Percentiles rank a stretch among this genome's conserved stretches.
Evolutionary conservation across 2,329 filamentous ascomycete genomes (phyloP).

Genomic region (Exophiala mesophila): DNA sequence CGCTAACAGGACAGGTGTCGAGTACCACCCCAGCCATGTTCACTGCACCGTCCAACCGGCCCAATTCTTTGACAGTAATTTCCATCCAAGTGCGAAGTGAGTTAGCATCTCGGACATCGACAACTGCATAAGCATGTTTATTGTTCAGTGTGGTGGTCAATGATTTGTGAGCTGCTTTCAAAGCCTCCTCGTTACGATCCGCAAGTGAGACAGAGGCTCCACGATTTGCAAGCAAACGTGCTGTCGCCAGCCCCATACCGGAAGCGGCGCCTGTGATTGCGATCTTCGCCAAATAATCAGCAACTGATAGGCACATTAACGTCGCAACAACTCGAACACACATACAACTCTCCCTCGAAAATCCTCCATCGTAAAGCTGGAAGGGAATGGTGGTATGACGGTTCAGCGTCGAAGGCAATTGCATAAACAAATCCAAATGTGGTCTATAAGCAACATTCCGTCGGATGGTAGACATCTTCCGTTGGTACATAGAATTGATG

Average conservation of each 20-base stretch:
- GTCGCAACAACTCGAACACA: neutral
- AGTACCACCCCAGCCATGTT: slow-evolving; percentile 23
- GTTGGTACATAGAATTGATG: no score
- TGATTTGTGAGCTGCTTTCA: slow-evolving; percentile 35
- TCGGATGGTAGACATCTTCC: no score
- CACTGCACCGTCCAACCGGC: slow-evolving; percentile 15
- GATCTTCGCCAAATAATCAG: slow-evolving; percentile 28
- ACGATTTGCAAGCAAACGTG: slow-evolving; percentile 40
- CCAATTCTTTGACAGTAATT: slow-evolving; percentile 9
- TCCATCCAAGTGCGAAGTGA: slow-evolving; percentile 14
- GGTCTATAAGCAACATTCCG: no score
- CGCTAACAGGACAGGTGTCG: slow-evolving; percentile 24
- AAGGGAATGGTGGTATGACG: no score
- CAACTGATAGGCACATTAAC: neutral
- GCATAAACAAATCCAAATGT: no score
- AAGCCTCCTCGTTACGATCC: slow-evolving; percentile 39
- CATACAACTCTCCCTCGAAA: no score
- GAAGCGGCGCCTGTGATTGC: slow-evolving; percentile 34
- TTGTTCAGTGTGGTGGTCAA: slow-evolving; percentile 11
- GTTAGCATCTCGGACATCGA: slow-evolving; percentile 11
- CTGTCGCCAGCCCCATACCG: slow-evolving; percentile 49
- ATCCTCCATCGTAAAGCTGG: no score
- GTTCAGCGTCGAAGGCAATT: no score
- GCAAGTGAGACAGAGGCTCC: slow-evolving; percentile 47
- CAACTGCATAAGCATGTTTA: slow-evolving; percentile 5